Evolutionary conservation across 331 rosid genomes (phyloP).

Genomic region (Spiraea crenata): DNA sequence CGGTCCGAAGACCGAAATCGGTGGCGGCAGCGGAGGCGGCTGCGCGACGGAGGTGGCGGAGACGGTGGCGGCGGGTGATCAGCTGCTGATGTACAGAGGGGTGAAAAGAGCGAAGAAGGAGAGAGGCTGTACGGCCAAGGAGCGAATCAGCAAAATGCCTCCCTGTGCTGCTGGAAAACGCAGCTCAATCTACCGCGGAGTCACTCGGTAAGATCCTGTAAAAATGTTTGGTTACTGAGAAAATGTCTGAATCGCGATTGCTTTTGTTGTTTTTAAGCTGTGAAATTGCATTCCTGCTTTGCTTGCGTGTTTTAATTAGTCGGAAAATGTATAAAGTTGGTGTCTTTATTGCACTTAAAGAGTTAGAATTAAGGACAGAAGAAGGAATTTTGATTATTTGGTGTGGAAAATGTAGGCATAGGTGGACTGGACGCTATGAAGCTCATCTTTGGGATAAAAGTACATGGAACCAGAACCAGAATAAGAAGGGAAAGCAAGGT

Average conservation of each 20-base stretch:
- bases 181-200: constrained; percentile 98
- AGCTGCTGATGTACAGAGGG: constrained; percentile 72
- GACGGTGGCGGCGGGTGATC: constrained; percentile 54
- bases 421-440: constrained; percentile 99
- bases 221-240: constrained; percentile 2
- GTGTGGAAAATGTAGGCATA: constrained; percentile 62
- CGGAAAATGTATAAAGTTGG: not conserved
- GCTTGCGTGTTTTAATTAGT: not conserved
- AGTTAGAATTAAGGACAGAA: not conserved
- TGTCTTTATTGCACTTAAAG: not conserved
- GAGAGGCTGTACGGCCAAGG: constrained; percentile 96
- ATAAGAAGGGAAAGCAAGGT: constrained; percentile 99
- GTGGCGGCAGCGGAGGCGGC: constrained; percentile 30
- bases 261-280: not conserved
- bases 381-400: not conserved
- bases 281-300: too few species aligned
- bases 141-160: constrained; percentile 98
- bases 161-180: constrained; percentile 98
- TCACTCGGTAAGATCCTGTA: constrained; percentile 58
- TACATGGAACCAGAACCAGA: constrained; percentile 99
- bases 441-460: constrained; percentile 99
- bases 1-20: constrained; percentile 55
- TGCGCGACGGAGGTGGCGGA: constrained; percentile 41
- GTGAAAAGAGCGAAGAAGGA: constrained; percentile 91
- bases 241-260: not conserved